Evolutionary conservation across 768 basidiomycete species (phyloP).

Genomic region (Calocera cornea): DNA sequence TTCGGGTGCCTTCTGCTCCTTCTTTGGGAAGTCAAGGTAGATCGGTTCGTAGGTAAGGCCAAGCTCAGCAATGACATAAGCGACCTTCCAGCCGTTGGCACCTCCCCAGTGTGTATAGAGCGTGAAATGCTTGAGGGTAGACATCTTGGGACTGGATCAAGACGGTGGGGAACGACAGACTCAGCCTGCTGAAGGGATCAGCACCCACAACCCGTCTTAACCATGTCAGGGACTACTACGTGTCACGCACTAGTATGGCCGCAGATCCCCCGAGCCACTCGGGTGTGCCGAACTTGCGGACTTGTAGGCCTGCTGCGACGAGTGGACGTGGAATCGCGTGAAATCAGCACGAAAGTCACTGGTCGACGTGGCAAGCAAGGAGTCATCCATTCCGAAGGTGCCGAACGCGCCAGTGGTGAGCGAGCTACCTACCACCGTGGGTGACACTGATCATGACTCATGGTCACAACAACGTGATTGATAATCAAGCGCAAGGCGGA

Average conservation of each 20-base stretch:
- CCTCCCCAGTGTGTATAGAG: not conserved
- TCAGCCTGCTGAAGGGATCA: no score
- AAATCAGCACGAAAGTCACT: no score
- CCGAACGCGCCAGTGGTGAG: no score
- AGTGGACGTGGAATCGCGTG: not conserved
- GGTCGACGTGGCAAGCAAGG: no score
- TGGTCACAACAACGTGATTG: no score
- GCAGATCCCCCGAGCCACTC: no score
- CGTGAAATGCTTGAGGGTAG: not conserved
- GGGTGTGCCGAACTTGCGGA: no score
- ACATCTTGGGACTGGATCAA: not conserved
- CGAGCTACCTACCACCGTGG: no score
- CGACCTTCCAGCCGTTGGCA: not conserved
- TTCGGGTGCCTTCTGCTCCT: conserved; percentile 2
- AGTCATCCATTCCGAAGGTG: no score
- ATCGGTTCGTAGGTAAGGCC: not conserved
- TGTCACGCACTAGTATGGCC: not conserved
- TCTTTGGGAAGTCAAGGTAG: not conserved
- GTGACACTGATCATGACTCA: no score
- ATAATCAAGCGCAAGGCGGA: no score
- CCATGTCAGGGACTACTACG: not conserved
- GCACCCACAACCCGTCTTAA: not conserved
- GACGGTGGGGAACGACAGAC: not conserved
- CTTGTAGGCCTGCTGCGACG: no score
- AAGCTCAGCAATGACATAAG: not conserved